Percentiles rank a stretch among this genome's conserved stretches.
These are phyloP conservation scores for Penicillium decumbens DNA, from an alignment of 2,329 filamentous ascomycete genomes.

Conservation along the genomic window DNA sequence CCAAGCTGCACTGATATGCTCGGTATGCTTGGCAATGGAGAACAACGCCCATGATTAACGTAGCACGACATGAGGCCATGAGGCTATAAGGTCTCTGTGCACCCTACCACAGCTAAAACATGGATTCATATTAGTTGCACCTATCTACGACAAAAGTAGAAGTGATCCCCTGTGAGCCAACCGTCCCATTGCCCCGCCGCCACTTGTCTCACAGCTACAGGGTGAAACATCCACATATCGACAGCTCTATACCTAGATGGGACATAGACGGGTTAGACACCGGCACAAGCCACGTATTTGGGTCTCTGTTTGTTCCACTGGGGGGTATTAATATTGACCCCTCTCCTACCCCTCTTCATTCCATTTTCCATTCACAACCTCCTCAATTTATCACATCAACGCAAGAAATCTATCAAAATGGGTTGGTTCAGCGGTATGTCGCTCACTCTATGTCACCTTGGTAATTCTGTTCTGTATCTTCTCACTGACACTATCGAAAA, in stretches of 20 bases:
- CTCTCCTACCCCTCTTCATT: neutral
- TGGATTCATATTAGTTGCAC: neutral
- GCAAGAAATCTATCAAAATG: constrained; percentile 11
- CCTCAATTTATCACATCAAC: neutral
- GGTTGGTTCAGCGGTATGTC: constrained; percentile 21
- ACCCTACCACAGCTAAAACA: neutral
- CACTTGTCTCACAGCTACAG: neutral
- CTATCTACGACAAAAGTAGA: neutral
- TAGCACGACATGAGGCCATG: neutral
- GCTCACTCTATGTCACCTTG: neutral
- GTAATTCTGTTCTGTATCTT: neutral
- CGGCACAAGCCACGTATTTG: constrained; percentile 3
- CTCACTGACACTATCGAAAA: constrained; percentile 2
- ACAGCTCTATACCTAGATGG: constrained; percentile 2
- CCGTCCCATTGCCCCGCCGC: neutral
- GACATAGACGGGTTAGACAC: neutral
- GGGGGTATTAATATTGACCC: neutral
- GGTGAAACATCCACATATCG: constrained; percentile 1
- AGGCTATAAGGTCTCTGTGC: neutral
- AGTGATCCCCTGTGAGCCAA: neutral
- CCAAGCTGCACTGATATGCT: neutral
- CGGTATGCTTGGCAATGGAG: neutral
- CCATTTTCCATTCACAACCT: neutral
- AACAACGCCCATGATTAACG: neutral
- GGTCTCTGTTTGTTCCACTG: neutral